Evolutionary conservation across 192 early-diverging fungal genomes (phyloP), one percentile per base, ranked within the genome.

Genomic region (Cetraspora pellucida): DNA sequence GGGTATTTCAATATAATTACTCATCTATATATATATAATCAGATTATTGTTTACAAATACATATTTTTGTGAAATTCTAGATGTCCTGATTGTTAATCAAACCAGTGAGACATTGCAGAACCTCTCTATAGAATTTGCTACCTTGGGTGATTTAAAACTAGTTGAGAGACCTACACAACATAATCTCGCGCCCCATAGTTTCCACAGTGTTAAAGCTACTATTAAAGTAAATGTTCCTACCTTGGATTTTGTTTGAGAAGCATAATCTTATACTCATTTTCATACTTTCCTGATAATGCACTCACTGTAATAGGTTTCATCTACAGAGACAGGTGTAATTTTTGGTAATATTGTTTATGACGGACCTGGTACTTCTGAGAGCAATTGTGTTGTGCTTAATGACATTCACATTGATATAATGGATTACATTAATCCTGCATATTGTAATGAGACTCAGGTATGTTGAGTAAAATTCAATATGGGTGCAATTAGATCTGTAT

Each of bases 291-390:
- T 37, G 37, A 37, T 7, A 6, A 37, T 37, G 7, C 37, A 7
- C 37, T 37, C 37, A 37, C 3, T 37, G 37, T 37, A 37, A 6
- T 37, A 86, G 84, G 93, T 97, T 17, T 98, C 96, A 10, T 98
- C 96, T 31, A 99, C 97, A 0, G 97, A 99, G 81, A 97, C 95
- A 10, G 96, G 97, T 49, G 93, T 97, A 11, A 98, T 99, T 77
- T 98, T 98, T 85, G 95, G 96, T 73, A 99, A 95, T 84, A 96
- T 99, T 83, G 96, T 97, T 23, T 99, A 98, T 77, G 97, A 99
- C 84, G 94, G 95, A n/a, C 92, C 95, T 23, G 92, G 92, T 10
- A 91, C 93, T n/a, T 85, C 87, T 23, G 97, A 98, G 75, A 89
- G 89, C 78, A 93, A 95, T 79, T 97, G 92, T 78, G 95, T 98